Conservation (phyloP, 2,329 filamentous ascomycete genomes). For the Colletotrichum ledebouriae region DNA sequence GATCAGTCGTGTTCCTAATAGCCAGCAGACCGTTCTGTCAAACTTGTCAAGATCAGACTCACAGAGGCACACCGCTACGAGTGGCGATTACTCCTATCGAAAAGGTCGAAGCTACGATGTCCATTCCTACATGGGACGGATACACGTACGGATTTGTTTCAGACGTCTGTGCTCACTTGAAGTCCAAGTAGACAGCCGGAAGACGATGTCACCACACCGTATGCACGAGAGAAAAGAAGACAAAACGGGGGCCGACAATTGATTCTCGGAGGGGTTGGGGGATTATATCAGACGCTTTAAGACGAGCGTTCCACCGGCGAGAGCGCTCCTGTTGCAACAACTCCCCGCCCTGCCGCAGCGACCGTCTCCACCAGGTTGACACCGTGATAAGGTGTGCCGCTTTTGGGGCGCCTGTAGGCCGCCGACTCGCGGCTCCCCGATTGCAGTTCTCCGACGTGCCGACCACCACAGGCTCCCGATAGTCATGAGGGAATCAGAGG, state of each 20-base stretch:
- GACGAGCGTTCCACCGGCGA: constrained; percentile 12
- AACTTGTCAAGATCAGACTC: constrained; percentile 28
- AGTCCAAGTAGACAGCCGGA: constrained; percentile 10
- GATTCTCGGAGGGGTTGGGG: constrained; percentile 5
- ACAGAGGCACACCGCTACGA: constrained; percentile 10
- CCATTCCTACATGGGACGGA: constrained; percentile 34
- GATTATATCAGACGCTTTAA: constrained; percentile 21
- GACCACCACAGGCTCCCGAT: constrained; percentile 5
- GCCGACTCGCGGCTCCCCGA: constrained; percentile 17
- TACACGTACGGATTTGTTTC: constrained; percentile 14
- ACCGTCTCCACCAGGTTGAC: constrained; percentile 25
- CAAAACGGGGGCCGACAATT: constrained; percentile 16
- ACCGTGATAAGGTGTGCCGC: constrained; percentile 23
- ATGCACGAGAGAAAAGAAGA: constrained; percentile 18
- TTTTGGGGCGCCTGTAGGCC: neutral
- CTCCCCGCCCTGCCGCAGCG: constrained; percentile 34
- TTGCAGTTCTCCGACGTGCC: neutral
- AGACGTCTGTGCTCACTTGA: constrained; percentile 18
- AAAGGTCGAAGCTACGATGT: constrained; percentile 14
- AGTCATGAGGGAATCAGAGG: constrained; percentile 8
- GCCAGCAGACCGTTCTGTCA: constrained; percentile 13
- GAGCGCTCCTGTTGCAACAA: constrained; percentile 25
- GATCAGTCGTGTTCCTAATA: constrained; percentile 11
- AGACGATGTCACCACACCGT: constrained; percentile 33
- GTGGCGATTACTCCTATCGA: constrained; percentile 12